Evolutionary conservation across 345 rosid genomes (phyloP), one percentile per base, ranked within the genome.

Genomic region (Citrus glauca): DNA sequence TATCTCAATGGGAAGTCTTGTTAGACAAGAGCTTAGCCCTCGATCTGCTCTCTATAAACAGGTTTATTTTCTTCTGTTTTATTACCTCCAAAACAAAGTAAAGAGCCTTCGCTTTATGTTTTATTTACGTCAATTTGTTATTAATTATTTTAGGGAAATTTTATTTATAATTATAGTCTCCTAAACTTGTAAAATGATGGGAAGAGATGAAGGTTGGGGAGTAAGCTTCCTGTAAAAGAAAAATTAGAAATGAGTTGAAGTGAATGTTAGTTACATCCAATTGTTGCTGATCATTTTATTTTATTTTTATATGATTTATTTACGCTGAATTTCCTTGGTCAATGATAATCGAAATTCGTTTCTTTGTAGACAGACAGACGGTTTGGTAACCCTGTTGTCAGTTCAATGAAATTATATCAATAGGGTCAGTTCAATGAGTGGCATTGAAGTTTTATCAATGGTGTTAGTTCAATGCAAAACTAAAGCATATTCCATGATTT

Each of bases 1-100:
- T 84, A 94, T 96, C 84, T 96, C 98, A 78, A 92, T 91, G 97
- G 97, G 91, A 33, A 80, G 95, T 27, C 94, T 96, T 74, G 86
- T 94, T 48, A 89, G 95, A 8, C 97, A 94, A 77, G 92, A 96
- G 90, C 93, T 96, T 14, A 80, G 78, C 82, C 97, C 95, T 83
- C 83, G 72, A 50, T 96, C 97, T 74, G 79, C 92, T 76, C 88
- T 96, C 63, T 88, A 92, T 80, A 86, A 87, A 76, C 87, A 91
- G 97, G 99, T 94, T 42, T 25, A 7, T 19, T 30, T 32, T 4
- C 5, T 50, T 63, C 16, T 24, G 25, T 25, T 3, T 9, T 24
- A 10, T 42, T 45, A 14, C 33, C 25, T 40, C 45, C 45, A 9
- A 40, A 40, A 40, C 45, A 6, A 17, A 16, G 30, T 7, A 64